Evolutionary conservation across 2,329 filamentous ascomycete genomes (phyloP).

Genomic region (Phaeosphaeriaceae sp.): DNA sequence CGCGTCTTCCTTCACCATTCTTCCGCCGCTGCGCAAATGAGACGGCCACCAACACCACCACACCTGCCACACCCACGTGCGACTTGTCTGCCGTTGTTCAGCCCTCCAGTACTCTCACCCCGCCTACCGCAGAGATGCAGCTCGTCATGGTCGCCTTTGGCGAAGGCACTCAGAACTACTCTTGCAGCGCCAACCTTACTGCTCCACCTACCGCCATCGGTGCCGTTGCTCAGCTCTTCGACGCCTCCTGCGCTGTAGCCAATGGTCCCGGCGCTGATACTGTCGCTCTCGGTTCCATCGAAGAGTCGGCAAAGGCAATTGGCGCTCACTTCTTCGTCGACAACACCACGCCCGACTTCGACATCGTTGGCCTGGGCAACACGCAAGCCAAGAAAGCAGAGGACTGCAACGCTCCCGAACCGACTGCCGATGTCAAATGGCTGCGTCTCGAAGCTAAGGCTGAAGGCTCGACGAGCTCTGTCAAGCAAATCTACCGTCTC

Average conservation of each 20-base stretch:
- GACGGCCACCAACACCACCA: constrained; percentile 22
- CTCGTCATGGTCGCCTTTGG: constrained; percentile 57
- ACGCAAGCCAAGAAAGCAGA: constrained; percentile 71
- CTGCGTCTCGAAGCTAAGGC: constrained; percentile 67
- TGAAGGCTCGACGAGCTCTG: constrained; percentile 44
- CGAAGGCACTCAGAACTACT: constrained; percentile 60
- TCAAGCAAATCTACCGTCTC: constrained; percentile 81
- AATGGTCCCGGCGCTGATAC: constrained; percentile 25
- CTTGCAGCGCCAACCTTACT: constrained; percentile 43
- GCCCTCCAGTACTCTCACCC: constrained; percentile 33
- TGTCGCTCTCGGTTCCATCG: constrained; percentile 31
- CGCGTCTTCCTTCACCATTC: constrained; percentile 12
- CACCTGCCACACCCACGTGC: constrained; percentile 19
- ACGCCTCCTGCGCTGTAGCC: constrained; percentile 33
- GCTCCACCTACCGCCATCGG: constrained; percentile 49
- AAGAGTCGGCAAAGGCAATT: constrained; percentile 37
- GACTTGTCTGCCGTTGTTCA: constrained; percentile 30
- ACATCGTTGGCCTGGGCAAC: constrained; percentile 72
- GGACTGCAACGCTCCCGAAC: constrained; percentile 67
- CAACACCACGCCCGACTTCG: constrained; percentile 77
- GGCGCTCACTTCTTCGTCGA: constrained; percentile 84
- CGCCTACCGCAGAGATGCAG: constrained; percentile 30
- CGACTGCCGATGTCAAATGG: constrained; percentile 73
- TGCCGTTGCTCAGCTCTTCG: constrained; percentile 47
- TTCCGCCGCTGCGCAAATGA: constrained; percentile 11